Base-by-base conservation (phyloP, 2,329 filamentous ascomycete species). In the Gremmenia infestans region DNA sequence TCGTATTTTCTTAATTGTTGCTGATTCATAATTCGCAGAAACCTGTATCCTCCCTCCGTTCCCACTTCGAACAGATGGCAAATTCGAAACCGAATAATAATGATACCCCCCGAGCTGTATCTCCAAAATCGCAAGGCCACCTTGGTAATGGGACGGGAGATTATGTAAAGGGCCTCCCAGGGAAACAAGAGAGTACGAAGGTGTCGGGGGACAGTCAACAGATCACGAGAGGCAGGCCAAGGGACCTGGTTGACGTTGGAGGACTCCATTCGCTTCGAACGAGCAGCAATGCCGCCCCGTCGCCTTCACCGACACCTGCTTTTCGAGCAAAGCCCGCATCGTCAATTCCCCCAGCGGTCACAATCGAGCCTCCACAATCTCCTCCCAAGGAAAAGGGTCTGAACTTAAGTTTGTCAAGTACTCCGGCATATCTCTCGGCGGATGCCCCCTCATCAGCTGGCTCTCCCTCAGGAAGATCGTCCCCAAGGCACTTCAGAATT, bases 41-140 rank as follows among this genome's bases (percentile, higher is more conserved):
- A 75, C 88, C 90, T 25, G 89, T 94, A 50, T 94, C 89, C 51
- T 92, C 89, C 51, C 77, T 94, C 58, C 81, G 86, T 59, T 89
- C 88, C 60, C 86, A 88, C 65, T 94, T 93, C 71, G 89, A 94
- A 76, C 90, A 87, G 68, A 84, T 93, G 76, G 77, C 80, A 62
- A 81, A 78, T 68, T 61, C 71, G 53, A 74, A 74, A 54, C 71
- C 75, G 57, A 60, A 71, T 65, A 64, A 67, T 65, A 55, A 63
- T 61, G 35, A 55, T 60, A 54, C 56, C 36, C 57, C 63, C 9
- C 61, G 63, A 60, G 52, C 60, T n/a, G 55, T 65, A 7, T 66
- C 65, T 1, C 68, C 65, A 28, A 66, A 66, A 52, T 66, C 61
- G 15, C 59, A 59, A 3, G 54, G 58, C 17, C 61, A 60, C 12